phyloP scores from a whole-genome alignment of 805 yeast genomes.

The Helenozyma rhizophorensis region DNA sequence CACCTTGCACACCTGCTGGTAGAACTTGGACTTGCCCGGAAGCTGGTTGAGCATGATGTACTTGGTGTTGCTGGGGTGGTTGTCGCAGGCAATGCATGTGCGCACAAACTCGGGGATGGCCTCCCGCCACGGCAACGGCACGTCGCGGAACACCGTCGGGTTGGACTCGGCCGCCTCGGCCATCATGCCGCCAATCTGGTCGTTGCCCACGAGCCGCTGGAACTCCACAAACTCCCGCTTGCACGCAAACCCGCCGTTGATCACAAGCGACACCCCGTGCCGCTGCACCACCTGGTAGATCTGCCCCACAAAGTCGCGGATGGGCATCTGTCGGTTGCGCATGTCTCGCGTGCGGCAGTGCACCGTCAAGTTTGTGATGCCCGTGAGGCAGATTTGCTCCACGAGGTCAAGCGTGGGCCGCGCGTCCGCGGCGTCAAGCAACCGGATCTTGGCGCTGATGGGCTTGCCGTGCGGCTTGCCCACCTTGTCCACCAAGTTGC shows the following conservation, averaged over 20 bases:
- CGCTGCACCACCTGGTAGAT: conserved; percentile 59
- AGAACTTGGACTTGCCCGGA: conserved; percentile 67
- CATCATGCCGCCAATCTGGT: conserved; percentile 81
- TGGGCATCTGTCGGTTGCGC: conserved; percentile 83
- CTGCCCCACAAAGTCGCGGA: conserved; percentile 61
- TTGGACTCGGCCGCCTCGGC: conserved; percentile 88
- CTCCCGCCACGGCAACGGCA: conserved; percentile 49
- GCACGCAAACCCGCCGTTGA: conserved; percentile 72
- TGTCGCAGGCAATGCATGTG: conserved; percentile 53
- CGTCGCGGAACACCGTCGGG: conserved; percentile 63
- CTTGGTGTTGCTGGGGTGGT: conserved; percentile 65
- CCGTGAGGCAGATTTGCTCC: conserved; percentile 52
- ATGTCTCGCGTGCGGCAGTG: conserved; percentile 88
- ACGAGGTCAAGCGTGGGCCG: conserved; percentile 56
- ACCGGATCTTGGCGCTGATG: conserved; percentile 85
- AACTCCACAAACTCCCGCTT: conserved; percentile 51
- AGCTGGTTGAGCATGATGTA: conserved; percentile 73
- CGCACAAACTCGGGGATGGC: conserved; percentile 53
- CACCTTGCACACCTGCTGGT: conserved; percentile 51
- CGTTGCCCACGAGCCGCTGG: conserved; percentile 48
- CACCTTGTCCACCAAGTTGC: conserved; percentile 66
- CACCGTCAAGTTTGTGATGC: conserved; percentile 78
- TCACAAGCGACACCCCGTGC: conserved; percentile 64
- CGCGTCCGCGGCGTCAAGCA: conserved; percentile 57
- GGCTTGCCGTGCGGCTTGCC: conserved; percentile 76